These are phyloP conservation scores for Setaria italica DNA, from an alignment of 202 grass and related monocot species.

Conservation along the genomic window DNA sequence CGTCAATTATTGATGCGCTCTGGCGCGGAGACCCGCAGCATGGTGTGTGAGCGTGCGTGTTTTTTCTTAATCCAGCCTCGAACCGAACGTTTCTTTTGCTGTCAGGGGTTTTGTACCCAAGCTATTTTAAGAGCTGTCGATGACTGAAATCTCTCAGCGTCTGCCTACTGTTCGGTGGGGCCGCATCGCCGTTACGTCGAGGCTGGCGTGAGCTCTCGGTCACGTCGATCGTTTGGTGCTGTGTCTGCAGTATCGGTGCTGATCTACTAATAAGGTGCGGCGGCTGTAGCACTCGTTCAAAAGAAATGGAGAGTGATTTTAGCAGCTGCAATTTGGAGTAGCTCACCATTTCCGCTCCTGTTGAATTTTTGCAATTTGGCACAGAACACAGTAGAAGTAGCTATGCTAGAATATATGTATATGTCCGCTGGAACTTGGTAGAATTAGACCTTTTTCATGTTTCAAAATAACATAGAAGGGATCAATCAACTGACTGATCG, in stretches of 20 bases:
- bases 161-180: neutral
- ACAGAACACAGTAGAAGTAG: neutral
- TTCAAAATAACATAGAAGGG: neutral
- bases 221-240: neutral
- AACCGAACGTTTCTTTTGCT: neutral
- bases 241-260: no score
- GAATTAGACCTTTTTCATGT: neutral
- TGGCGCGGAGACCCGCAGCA: conserved; percentile 38
- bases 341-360: neutral
- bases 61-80: neutral
- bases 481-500: neutral
- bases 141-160: neutral
- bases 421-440: neutral
- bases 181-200: neutral
- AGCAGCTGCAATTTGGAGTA: neutral
- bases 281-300: conserved; percentile 1
- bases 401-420: neutral
- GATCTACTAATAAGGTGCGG: neutral
- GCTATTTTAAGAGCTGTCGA: neutral
- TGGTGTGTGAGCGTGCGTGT: neutral
- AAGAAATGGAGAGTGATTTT: neutral
- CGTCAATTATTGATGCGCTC: conserved; percentile 48
- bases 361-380: neutral
- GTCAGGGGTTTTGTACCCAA: neutral
- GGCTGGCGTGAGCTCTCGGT: neutral